Evolutionary conservation across 1,284 basidiomycete species (phyloP).

Genomic region (Trichosporon sp.): DNA sequence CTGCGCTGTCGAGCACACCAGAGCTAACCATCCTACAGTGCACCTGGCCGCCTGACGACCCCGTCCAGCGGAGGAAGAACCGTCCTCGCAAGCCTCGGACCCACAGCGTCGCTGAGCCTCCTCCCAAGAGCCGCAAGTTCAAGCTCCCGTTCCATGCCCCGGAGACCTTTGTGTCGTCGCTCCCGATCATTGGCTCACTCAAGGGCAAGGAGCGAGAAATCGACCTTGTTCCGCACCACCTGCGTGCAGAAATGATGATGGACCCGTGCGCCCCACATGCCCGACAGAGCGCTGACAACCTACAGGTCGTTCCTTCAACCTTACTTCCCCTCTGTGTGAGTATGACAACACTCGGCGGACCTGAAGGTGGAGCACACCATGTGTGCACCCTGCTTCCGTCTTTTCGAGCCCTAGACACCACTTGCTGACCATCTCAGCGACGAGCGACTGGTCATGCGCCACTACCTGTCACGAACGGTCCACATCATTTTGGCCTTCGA

Average conservation of each 20-base stretch:
- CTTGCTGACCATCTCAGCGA: conserved; percentile 24
- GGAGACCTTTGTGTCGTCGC: conserved; percentile 20
- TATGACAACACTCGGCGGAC: not conserved
- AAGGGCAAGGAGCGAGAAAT: conserved; percentile 26
- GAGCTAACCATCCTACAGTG: conserved; percentile 17
- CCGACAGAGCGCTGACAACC: conserved; percentile 5
- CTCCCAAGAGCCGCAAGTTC: conserved; percentile 19
- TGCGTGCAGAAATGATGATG: conserved; percentile 37
- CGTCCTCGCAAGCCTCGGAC: conserved; percentile 22
- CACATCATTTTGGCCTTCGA: conserved; percentile 45
- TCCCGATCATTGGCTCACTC: conserved; percentile 21
- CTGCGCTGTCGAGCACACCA: not conserved
- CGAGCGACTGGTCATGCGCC: conserved; percentile 44
- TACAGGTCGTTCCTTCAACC: conserved; percentile 38
- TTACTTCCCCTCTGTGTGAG: conserved; percentile 40
- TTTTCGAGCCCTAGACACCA: conserved; percentile 3
- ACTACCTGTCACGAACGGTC: conserved; percentile 42
- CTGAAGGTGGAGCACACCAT: not conserved
- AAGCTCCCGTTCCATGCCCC: conserved; percentile 23
- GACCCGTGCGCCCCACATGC: conserved; percentile 34
- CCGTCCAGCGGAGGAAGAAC: conserved; percentile 31
- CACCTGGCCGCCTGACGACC: conserved; percentile 34
- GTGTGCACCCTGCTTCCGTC: not conserved
- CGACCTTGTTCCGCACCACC: conserved; percentile 26
- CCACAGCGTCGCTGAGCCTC: conserved; percentile 20